Percentiles rank a stretch among this genome's conserved stretches.
Evolutionary conservation across 345 rosid species (phyloP).

Genomic region (Populus nigra): DNA sequence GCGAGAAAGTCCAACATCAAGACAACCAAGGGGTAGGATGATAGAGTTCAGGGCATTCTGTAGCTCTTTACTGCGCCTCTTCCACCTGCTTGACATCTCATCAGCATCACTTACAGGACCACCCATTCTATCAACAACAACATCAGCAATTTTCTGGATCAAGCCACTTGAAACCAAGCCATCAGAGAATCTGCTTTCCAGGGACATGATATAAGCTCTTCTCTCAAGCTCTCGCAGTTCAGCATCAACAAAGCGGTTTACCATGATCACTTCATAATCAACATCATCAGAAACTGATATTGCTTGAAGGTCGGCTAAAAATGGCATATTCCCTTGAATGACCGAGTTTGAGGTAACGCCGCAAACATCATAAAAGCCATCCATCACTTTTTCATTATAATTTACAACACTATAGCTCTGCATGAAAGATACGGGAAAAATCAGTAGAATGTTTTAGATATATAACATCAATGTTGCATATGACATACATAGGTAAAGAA

Average conservation of each 20-base stretch:
- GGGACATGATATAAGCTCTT: conserved; percentile 41
- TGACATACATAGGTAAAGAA: not conserved
- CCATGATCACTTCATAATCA: conserved; percentile 74
- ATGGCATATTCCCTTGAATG: conserved; percentile 75
- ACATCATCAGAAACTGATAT: conserved; percentile 57
- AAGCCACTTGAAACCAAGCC: conserved; percentile 51
- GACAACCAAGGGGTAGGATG: conserved; percentile 78
- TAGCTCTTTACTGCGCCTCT: conserved; percentile 53
- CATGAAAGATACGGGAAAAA: conserved; percentile 16
- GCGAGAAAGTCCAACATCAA: conserved; percentile 90
- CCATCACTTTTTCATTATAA: conserved; percentile 71
- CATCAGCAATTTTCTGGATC: conserved; percentile 81
- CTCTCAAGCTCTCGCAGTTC: conserved; percentile 74
- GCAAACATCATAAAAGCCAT: conserved; percentile 89
- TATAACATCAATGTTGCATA: conserved; percentile 6
- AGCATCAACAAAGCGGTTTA: conserved; percentile 70
- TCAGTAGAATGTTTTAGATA: not conserved
- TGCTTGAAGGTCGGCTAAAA: conserved; percentile 76
- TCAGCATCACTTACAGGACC: conserved; percentile 86
- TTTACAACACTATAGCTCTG: conserved; percentile 88
- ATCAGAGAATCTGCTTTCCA: conserved; percentile 44
- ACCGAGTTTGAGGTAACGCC: conserved; percentile 58
- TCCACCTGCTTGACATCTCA: conserved; percentile 78
- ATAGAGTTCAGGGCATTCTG: conserved; percentile 53
- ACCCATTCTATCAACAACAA: conserved; percentile 91